Evolutionary conservation across 2,329 filamentous ascomycete genomes (phyloP).

Genomic region (Botryotinia convoluta): DNA sequence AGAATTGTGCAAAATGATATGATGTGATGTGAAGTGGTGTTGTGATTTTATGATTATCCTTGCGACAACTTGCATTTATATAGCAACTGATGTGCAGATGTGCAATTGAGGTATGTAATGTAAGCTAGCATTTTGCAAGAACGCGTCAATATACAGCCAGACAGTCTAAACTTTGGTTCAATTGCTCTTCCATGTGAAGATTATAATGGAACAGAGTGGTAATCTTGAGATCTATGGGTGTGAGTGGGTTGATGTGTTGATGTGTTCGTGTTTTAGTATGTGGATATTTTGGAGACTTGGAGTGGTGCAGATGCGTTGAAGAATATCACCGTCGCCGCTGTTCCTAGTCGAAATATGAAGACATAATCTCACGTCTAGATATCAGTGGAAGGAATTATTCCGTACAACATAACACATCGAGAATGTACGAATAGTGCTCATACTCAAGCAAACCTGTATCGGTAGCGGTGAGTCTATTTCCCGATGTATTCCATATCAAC

Average conservation of each 20-base stretch:
- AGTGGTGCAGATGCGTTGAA: neutral
- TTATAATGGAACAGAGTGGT: neutral
- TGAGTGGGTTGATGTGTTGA: neutral
- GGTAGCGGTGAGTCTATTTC: neutral
- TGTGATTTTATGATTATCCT: neutral
- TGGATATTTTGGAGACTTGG: neutral
- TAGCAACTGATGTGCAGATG: neutral
- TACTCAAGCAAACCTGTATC: neutral
- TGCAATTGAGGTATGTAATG: neutral
- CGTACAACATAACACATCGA: neutral
- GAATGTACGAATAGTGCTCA: neutral
- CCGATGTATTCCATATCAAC: neutral
- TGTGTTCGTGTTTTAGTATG: neutral
- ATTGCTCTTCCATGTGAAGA: neutral
- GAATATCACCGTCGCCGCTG: neutral
- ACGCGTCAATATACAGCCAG: neutral
- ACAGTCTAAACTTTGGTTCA: neutral
- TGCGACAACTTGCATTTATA: neutral
- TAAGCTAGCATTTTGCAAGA: neutral
- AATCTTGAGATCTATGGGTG: neutral
- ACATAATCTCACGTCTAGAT: neutral
- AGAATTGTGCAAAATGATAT: neutral
- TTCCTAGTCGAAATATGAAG: neutral
- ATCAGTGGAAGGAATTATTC: neutral
- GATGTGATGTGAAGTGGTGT: neutral